Evolutionary conservation across 768 basidiomycete genomes (phyloP).

Genomic region (Mycena metata): DNA sequence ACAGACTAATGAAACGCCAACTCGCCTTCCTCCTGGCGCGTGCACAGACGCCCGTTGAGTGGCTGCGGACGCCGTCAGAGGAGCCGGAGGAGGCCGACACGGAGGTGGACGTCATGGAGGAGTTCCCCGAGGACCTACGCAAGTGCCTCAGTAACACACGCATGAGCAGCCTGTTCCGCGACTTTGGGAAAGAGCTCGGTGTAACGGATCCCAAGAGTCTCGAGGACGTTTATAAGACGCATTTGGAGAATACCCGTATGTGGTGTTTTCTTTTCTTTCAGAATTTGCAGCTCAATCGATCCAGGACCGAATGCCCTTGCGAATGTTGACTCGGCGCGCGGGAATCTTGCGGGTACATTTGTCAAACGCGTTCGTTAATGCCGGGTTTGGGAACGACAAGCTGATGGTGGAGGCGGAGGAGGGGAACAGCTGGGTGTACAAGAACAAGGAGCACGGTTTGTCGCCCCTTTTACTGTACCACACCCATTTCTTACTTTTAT

Average conservation of each 20-base stretch:
- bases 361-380: constrained; percentile 99
- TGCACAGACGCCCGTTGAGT: too few relatives aligned
- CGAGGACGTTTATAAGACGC: constrained; percentile 98
- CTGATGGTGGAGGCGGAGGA: constrained; percentile 97
- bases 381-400: constrained; percentile 98
- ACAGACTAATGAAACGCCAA: too few relatives aligned
- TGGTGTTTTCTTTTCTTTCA: constrained; percentile 2
- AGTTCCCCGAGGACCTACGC: too few relatives aligned
- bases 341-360: constrained; percentile 95
- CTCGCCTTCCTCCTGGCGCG: too few relatives aligned
- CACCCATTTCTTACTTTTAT: too few relatives aligned
- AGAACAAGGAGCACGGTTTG: constrained; percentile 98
- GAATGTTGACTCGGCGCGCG: constrained; percentile 92
- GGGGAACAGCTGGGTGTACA: constrained; percentile 99
- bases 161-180: too few relatives aligned
- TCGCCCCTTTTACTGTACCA: not conserved
- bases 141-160: too few relatives aligned
- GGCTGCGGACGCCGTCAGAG: too few relatives aligned
- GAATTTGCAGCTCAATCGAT: not conserved
- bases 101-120: too few relatives aligned
- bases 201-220: constrained; percentile 92
- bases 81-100: too few relatives aligned
- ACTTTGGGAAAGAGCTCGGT: too few relatives aligned
- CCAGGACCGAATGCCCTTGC: constrained; percentile 76
- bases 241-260: constrained; percentile 90